These are phyloP conservation scores for Apiotrichum sp. DNA, from an alignment of 1,284 basidiomycete genomes.

Conservation along the genomic window DNA sequence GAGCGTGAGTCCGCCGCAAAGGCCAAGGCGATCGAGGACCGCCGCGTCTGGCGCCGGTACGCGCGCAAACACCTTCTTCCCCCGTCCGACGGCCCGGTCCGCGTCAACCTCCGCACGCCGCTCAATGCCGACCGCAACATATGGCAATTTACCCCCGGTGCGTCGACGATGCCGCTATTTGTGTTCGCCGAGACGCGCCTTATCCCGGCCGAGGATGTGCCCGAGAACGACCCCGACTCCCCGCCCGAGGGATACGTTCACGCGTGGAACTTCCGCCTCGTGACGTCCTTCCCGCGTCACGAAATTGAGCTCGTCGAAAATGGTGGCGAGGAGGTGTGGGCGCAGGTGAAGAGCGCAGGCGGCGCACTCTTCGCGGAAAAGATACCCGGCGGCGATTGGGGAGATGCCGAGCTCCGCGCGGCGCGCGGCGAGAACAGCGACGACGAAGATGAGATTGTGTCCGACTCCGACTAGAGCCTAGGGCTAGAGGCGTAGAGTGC, in stretches of 20 bases:
- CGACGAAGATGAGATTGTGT: constrained; percentile 22
- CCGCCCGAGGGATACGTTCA: constrained; percentile 36
- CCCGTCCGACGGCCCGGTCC: constrained; percentile 20
- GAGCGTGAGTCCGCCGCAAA: constrained; percentile 22
- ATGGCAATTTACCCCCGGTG: constrained; percentile 24
- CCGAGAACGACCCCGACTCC: constrained; percentile 26
- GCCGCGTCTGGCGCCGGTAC: constrained; percentile 39
- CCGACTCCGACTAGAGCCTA: constrained; percentile 11
- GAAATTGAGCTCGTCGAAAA: constrained; percentile 28
- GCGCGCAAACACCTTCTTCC: constrained; percentile 37
- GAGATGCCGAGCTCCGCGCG: constrained; percentile 20
- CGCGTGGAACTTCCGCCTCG: constrained; percentile 29
- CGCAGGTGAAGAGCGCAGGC: constrained; percentile 34
- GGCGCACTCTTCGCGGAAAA: constrained; percentile 44
- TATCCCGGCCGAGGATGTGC: constrained; percentile 21
- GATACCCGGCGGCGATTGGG: constrained; percentile 30
- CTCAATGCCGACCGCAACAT: constrained; percentile 32
- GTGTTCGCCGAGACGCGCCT: constrained; percentile 44
- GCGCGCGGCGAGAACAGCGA: constrained; percentile 16
- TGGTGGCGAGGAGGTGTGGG: constrained; percentile 36
- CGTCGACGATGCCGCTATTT: constrained; percentile 33
- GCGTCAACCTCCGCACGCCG: constrained; percentile 37
- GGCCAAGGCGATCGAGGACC: constrained; percentile 20
- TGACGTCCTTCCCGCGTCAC: constrained; percentile 40
- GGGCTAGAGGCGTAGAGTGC: not conserved